Percentiles rank a stretch among this genome's conserved stretches.
Evolutionary conservation across 495 filamentous ascomycete species (phyloP).

Genomic region (Hypoxylon rickii): DNA sequence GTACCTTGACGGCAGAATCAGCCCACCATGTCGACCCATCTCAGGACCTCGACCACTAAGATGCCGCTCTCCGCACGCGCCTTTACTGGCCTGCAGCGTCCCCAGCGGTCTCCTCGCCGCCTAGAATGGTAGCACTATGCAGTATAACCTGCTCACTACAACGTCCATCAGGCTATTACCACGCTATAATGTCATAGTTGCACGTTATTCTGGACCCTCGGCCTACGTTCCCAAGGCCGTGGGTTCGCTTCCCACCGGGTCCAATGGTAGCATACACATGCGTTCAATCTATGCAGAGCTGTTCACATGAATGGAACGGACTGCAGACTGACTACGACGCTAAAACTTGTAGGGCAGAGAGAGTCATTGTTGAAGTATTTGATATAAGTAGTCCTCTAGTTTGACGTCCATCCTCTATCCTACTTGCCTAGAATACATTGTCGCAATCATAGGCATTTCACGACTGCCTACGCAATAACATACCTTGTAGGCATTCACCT

Average conservation of each 20-base stretch:
- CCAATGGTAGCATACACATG: conserved; percentile 28
- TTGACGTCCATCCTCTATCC: too few species aligned
- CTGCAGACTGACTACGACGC: conserved; percentile 6
- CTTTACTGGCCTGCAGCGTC: too few species aligned
- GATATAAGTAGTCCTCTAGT: not conserved
- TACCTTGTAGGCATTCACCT: too few species aligned
- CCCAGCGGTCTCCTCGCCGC: conserved; percentile 6
- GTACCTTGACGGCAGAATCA: not conserved
- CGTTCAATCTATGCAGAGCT: conserved; percentile 12
- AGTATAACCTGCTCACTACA: conserved; percentile 11
- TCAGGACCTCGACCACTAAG: not conserved
- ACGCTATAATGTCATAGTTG: conserved; percentile 38
- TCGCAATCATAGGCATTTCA: too few species aligned
- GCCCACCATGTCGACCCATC: not conserved
- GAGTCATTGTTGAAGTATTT: not conserved
- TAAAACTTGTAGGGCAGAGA: too few species aligned
- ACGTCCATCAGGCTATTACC: conserved; percentile 31
- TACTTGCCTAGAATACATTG: too few species aligned
- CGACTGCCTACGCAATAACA: too few species aligned
- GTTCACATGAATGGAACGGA: conserved; percentile 14
- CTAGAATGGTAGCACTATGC: not conserved
- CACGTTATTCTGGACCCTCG: conserved; percentile 23
- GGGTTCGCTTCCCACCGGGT: conserved; percentile 18
- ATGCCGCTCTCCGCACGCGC: conserved; percentile 3
- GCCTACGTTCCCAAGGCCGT: conserved; percentile 13